Conservation (phyloP, 2,329 filamentous ascomycete genomes). For the Fusarium sororula region DNA sequence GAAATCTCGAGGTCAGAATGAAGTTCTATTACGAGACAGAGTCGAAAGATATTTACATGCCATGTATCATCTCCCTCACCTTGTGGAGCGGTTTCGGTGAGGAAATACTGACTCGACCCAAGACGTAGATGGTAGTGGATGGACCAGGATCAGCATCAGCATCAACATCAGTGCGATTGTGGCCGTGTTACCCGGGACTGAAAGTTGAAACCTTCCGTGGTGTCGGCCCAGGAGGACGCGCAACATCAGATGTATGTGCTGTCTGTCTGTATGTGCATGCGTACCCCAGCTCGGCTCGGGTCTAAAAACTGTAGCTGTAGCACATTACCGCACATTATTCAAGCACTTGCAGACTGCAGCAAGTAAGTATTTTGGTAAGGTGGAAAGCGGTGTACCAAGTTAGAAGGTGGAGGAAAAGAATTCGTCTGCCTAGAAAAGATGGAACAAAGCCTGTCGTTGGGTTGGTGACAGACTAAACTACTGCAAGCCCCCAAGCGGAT, state of each 20-base stretch:
- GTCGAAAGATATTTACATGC: not conserved
- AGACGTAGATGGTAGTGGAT: conserved; percentile 1
- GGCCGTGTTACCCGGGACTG: conserved; percentile 19
- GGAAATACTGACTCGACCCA: conserved; percentile 18
- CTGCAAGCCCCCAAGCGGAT: conserved; percentile 33
- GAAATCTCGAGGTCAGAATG: not conserved
- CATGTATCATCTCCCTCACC: not conserved
- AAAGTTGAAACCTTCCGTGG: conserved; percentile 1
- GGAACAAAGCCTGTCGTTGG: not conserved
- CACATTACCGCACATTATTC: conserved; percentile 17
- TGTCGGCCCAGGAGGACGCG: conserved; percentile 13
- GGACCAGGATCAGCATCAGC: not conserved
- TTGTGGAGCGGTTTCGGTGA: conserved; percentile 32
- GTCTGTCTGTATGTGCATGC: not conserved
- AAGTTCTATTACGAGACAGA: not conserved
- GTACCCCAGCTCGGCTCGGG: not conserved
- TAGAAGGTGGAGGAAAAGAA: conserved; percentile 21
- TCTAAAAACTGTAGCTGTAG: not conserved
- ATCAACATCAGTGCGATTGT: not conserved
- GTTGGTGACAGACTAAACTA: conserved; percentile 18
- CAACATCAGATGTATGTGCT: conserved; percentile 22
- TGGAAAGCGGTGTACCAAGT: conserved; percentile 6
- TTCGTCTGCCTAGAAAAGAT: conserved; percentile 39
- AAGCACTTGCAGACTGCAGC: not conserved
- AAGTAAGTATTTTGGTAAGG: not conserved